Percentiles rank a stretch among this genome's conserved stretches.
phyloP scores from a whole-genome alignment of 2,329 filamentous ascomycete genomes.

The Colletotrichum sublineola region DNA sequence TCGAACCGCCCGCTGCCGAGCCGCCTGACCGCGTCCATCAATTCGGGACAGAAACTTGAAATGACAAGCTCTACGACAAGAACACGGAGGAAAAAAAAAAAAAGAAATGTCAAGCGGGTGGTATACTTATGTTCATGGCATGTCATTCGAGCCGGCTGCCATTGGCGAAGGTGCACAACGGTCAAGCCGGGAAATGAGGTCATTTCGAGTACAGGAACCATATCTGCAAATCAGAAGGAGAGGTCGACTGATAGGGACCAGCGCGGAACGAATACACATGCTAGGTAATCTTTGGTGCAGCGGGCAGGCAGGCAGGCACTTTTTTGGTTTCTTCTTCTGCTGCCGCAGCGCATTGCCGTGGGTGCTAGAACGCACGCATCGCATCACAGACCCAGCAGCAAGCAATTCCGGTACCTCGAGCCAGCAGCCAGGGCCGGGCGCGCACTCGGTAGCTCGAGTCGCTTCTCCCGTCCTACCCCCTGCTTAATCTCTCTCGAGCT shows the following conservation, averaged over 20 bases:
- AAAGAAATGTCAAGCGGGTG: constrained; percentile 20
- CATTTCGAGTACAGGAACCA: background rate
- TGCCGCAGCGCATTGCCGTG: constrained; percentile 17
- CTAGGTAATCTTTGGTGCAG: background rate
- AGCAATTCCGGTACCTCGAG: background rate
- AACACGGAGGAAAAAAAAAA: background rate
- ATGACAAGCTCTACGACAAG: constrained; percentile 13
- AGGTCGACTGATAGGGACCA: background rate
- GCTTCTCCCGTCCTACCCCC: constrained; percentile 2
- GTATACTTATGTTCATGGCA: background rate
- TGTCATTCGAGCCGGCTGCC: constrained; percentile 1
- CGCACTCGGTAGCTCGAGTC: constrained; percentile 21
- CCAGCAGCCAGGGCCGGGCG: constrained; percentile 22
- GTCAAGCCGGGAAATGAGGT: constrained; percentile 11
- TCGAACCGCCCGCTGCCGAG: constrained; percentile 1
- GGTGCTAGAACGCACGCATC: background rate
- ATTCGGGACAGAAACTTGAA: constrained; percentile 8
- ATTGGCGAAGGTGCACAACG: constrained; percentile 10
- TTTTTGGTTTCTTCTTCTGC: constrained; percentile 29
- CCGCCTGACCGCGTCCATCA: background rate
- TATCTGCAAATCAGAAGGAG: constrained; percentile 2
- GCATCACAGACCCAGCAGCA: constrained; percentile 9
- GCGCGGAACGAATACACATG: background rate
- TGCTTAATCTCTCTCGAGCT: background rate
- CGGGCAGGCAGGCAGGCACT: background rate